Base-by-base conservation (phyloP, 345 rosid genomes). In the Boechera retrofracta region DNA sequence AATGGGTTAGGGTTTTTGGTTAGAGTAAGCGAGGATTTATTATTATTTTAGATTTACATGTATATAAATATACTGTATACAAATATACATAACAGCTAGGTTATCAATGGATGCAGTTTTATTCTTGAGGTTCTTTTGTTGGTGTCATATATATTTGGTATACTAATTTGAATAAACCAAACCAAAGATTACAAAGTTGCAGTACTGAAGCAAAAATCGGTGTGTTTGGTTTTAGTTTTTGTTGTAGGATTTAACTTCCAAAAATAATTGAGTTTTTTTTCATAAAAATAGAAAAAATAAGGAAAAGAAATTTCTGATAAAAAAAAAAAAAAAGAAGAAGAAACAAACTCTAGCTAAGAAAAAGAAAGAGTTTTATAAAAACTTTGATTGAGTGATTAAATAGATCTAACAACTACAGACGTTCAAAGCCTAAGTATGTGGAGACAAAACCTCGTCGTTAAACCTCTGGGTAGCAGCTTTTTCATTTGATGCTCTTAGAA, bases 401-500 rank as follows among this genome's bases (percentile, higher is more conserved):
- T 57, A 36, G 6, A 71, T 33, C 24, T 35, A 70, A 24, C 28
- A 58, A 56, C 42, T 16, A 49, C 48, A 48, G 16, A 35, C 4
- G 29, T 51, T 28, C 15, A 9, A 29, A 52, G 18, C 61, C 15
- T 12, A 74, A 7, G 28, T n/a, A 38, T 29, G 16, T 28, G 13
- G 52, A 54, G 28, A 56, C 47, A 39, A 69, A 52, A 87, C 98
- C 96, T 91, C 98, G 16, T 82, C 83, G 8, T 86, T 86, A 51
- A 94, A 85, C 38, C 97, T 89, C 18, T 79, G 87, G 2, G 80
- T 58, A 38, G 91, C 98, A 44, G 86, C 53, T 70, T 87, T 87
- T 18, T 83, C 75, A 68, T 87, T 90, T 12, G 89, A 60, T 18
- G 97, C 91, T 82, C 96, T 85, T 36, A 91, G 57, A 54, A 94